Conservation (phyloP, 2,329 filamentous ascomycete species). For the Neospermospora avenae region DNA sequence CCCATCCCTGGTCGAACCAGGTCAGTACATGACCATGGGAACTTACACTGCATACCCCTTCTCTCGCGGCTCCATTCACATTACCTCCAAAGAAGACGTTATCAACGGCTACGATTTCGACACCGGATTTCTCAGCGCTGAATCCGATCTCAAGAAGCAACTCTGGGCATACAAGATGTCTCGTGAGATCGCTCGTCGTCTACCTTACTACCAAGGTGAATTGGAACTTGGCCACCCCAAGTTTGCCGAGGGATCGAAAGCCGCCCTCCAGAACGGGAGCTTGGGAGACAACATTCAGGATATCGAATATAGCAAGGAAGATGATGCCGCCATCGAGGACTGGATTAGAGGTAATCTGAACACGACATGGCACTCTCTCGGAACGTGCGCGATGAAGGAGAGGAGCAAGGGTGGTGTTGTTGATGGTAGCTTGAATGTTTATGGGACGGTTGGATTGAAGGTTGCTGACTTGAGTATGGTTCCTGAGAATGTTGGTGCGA, state of each 20-base stretch:
- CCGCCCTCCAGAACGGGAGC: constrained; percentile 30
- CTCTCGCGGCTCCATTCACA: constrained; percentile 60
- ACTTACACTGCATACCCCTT: constrained; percentile 58
- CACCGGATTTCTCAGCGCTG: constrained; percentile 53
- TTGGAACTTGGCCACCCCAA: constrained; percentile 41
- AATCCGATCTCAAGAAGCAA: constrained; percentile 55
- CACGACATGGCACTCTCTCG: constrained; percentile 41
- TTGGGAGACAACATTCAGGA: constrained; percentile 36
- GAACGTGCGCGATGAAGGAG: constrained; percentile 41
- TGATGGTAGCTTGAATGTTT: constrained; percentile 39
- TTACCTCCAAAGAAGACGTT: constrained; percentile 43
- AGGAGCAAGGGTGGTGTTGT: constrained; percentile 39
- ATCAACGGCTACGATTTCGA: constrained; percentile 52
- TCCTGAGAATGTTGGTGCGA: constrained; percentile 41
- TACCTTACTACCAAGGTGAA: constrained; percentile 49
- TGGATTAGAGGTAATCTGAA: constrained; percentile 40
- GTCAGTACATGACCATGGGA: constrained; percentile 51
- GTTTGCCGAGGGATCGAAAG: constrained; percentile 42
- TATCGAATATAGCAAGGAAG: constrained; percentile 37
- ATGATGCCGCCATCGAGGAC: constrained; percentile 40
- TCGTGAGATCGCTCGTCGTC: constrained; percentile 58
- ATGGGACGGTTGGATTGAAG: constrained; percentile 41
- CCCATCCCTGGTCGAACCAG: constrained; percentile 36
- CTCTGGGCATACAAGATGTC: constrained; percentile 63
- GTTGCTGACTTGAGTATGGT: constrained; percentile 41